phyloP scores from a whole-genome alignment of 352 stramenopile genomes.

The Plasmopara halstedii region DNA sequence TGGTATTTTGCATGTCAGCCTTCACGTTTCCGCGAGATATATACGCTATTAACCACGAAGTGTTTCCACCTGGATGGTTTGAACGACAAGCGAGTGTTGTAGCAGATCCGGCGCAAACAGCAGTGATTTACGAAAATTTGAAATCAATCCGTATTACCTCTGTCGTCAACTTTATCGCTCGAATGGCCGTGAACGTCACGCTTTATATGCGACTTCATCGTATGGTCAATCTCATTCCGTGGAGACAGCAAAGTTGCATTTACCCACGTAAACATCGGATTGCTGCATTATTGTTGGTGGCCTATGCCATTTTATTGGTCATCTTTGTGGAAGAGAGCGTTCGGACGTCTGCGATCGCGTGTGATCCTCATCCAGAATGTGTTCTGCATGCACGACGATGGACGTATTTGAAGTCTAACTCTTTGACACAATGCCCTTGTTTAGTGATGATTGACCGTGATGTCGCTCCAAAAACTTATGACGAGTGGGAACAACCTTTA shows the following conservation, averaged over 20 bases:
- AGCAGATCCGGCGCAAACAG: slow-evolving; percentile 16
- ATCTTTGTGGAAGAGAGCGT: slow-evolving; percentile 20
- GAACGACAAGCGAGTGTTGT: slow-evolving; percentile 24
- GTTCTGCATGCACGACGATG: slow-evolving; percentile 22
- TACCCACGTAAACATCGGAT: slow-evolving; percentile 14
- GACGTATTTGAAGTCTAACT: slow-evolving; percentile 8
- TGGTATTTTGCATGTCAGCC: slow-evolving; percentile 21
- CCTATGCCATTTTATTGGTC: slow-evolving; percentile 7
- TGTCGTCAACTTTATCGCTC: slow-evolving; percentile 15
- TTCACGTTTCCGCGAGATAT: slow-evolving; percentile 27
- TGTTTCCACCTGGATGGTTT: slow-evolving; percentile 22
- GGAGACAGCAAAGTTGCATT: not conserved
- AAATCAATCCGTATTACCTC: slow-evolving; percentile 27
- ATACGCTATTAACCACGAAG: slow-evolving; percentile 24
- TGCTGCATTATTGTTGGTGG: slow-evolving; percentile 1
- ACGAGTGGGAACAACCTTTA: slow-evolving; percentile 23
- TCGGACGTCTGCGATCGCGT: slow-evolving; percentile 9
- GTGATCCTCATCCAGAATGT: slow-evolving; percentile 20
- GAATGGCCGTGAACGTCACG: slow-evolving; percentile 18
- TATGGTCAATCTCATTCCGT: slow-evolving; percentile 8
- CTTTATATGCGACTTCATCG: slow-evolving; percentile 16
- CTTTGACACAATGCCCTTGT: slow-evolving; percentile 27
- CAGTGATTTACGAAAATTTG: slow-evolving; percentile 22
- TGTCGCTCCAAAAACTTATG: slow-evolving; percentile 9
- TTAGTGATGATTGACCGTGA: slow-evolving; percentile 31